Evolutionary conservation across 2,329 filamentous ascomycete species (phyloP), one percentile per base, ranked within the genome.

Genomic region (Phaeosphaeria sp.): DNA sequence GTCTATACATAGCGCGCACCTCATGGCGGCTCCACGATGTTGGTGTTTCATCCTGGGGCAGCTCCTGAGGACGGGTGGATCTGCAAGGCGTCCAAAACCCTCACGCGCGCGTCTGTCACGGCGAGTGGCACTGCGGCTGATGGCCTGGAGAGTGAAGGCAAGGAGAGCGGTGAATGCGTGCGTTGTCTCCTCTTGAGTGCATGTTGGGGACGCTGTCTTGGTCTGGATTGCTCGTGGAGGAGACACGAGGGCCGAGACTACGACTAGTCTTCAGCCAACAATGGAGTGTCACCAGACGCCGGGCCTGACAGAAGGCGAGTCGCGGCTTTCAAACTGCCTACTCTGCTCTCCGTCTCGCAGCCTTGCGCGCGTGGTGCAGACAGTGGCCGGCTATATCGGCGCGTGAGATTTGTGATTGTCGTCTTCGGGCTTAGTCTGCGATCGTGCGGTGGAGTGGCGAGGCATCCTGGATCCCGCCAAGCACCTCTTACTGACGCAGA

Each of bases 41-140:
- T 58, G 51, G 48, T 68, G 67, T 70, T 70, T 68, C 67, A 70
- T 42, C 30, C 53, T 57, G 57, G 56, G 51, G 48, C 57, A 46
- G 50, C 53, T 45, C 53, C 40, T 39, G 44, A 43, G 24, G 46
- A 49, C 52, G 44, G 64, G 49, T 63, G 59, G 61, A 56, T 24
- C 49, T 45, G 46, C 52, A 45, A 36, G 27, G 55, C 48, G 53
- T 54, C 51, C 51, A 44, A 52, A 50, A 50, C 51, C 43, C 30
- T 51, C 52, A 47, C 56, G 57, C 66, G 59, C 60, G 63, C 61
- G 59, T 60, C 55, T 57, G 6, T 25, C 27, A 7, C 20, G 21
- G 21, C 21, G 49, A 39, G 43, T 39, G 51, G 49, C 40, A 45
- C 40, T 55, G 52, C 52, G 48, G 52, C 48, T 59, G 39, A 30